These are phyloP conservation scores for Xylariaceae sp. DNA, from an alignment of 2,329 filamentous ascomycete species.

Conservation along the genomic window DNA sequence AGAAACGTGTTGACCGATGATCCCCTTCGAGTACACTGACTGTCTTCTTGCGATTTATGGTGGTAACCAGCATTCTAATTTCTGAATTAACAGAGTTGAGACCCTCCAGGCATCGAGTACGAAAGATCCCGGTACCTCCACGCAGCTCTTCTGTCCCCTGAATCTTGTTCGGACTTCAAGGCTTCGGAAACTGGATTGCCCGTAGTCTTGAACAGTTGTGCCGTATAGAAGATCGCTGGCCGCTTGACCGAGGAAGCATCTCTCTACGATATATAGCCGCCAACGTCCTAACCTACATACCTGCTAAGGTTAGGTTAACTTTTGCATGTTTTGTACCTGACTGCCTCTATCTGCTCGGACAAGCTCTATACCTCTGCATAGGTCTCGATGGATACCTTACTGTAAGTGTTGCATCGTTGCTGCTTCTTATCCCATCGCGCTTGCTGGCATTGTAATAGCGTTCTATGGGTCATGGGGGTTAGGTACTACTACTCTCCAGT, in stretches of 20 bases:
- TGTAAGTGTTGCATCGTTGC: conserved; percentile 42
- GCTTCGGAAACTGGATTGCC: background rate
- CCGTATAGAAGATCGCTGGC: background rate
- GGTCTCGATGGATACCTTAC: conserved; percentile 52
- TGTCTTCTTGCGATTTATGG: no score
- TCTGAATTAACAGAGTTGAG: no score
- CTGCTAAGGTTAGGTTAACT: background rate
- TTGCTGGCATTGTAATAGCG: conserved; percentile 6
- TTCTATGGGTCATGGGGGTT: no score
- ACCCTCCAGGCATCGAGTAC: no score
- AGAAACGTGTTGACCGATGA: no score
- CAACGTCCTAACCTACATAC: conserved; percentile 2
- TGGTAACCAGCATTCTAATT: no score
- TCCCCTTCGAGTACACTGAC: no score
- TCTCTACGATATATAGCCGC: background rate
- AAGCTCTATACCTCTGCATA: background rate
- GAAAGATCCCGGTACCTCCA: no score
- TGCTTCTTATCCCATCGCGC: conserved; percentile 6
- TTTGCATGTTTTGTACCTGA: conserved; percentile 1
- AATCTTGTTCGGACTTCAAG: background rate
- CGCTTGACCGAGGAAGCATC: background rate
- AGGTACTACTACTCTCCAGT: no score
- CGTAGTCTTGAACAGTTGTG: background rate
- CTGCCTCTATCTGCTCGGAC: no score
- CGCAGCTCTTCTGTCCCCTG: no score